Evolutionary conservation across 148 eudicot genomes (phyloP), one percentile per base, ranked within the genome.

Genomic region (Chenopodium quinoa): DNA sequence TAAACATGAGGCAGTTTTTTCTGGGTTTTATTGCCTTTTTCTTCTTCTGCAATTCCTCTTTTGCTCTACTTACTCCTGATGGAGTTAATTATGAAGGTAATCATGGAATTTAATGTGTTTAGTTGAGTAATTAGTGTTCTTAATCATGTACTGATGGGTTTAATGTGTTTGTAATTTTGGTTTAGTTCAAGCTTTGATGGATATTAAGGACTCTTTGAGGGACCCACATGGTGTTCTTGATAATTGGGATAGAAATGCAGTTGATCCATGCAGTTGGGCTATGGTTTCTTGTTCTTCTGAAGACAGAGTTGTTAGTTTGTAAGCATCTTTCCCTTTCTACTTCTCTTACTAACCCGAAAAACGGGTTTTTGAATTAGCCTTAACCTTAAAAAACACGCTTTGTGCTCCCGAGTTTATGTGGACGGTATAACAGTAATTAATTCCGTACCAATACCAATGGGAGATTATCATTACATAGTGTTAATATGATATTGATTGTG

Each of bases 191-290:
- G 97, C 97, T 91, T 84, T 95, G 87, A 95, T 95, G 91, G 88
- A 78, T 70, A 88, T 95, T 52, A 93, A 82, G 83, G 80, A 77
- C 8, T 78, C 85, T 48, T 63, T 95, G 82, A 73, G 69, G 77
- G 97, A 95, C 85, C 97, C 97, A 81, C 96, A 88, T 85, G 90
- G 88, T 83, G 91, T 91, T 86, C 93, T 95, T 76, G 91, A 84
- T 10, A 90, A 88, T 80, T 95, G 98, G 98, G 98, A 95, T 88
- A 85, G 48, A 62, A 85, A 88, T 88, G 89, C 98, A 68, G 98
- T 91, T 77, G 98, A 95, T 95, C 97, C 98, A 73, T 95, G 98
- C 87, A 91, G 97, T 81, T 96, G 97, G 98, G 77, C 91, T 76
- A 90, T 96, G 98, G 89, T 96, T 78, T 79, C 93, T 80, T 95